Evolutionary conservation across 352 stramenopile genomes (phyloP).

Genomic region (Saprolegnia parasitica): DNA sequence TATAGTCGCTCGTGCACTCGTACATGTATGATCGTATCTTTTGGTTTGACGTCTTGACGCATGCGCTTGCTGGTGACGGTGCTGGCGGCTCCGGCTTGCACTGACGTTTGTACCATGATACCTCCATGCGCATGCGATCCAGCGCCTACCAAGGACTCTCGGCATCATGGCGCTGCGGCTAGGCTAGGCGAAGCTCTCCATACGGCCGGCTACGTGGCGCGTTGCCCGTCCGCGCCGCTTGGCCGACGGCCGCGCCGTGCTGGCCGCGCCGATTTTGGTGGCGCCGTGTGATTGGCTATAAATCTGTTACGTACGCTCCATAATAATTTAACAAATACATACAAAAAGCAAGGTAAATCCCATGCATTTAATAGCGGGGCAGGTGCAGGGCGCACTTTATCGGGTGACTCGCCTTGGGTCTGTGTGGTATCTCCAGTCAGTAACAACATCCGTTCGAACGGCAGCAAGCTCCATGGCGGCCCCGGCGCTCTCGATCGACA

Average conservation of each 20-base stretch:
- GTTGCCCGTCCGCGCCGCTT: no score
- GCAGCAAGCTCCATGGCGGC: conserved; percentile 60
- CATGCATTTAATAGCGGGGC: background rate
- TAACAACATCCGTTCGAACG: conserved; percentile 20
- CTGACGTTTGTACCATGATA: no score
- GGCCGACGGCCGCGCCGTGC: no score
- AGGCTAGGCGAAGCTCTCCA: no score
- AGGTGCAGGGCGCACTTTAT: conserved; percentile 17
- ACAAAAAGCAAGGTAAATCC: conserved; percentile 3
- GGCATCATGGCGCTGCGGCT: no score
- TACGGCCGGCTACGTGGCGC: no score
- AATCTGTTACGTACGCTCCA: background rate
- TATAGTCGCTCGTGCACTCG: background rate
- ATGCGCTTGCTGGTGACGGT: no score
- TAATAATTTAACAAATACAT: background rate
- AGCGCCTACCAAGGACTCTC: no score
- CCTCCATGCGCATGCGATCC: no score
- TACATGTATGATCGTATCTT: background rate
- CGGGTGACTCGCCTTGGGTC: background rate
- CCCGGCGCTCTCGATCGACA: conserved; percentile 91
- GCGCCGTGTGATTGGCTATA: conserved; percentile 10
- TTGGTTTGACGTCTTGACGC: background rate
- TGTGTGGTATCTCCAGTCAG: conserved; percentile 28
- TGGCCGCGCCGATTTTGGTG: background rate
- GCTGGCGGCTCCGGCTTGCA: no score